Evolutionary conservation across 164 flowering plant genomes (phyloP), one percentile per base, ranked within the genome.

Genomic region (Buxus sempervirens): DNA sequence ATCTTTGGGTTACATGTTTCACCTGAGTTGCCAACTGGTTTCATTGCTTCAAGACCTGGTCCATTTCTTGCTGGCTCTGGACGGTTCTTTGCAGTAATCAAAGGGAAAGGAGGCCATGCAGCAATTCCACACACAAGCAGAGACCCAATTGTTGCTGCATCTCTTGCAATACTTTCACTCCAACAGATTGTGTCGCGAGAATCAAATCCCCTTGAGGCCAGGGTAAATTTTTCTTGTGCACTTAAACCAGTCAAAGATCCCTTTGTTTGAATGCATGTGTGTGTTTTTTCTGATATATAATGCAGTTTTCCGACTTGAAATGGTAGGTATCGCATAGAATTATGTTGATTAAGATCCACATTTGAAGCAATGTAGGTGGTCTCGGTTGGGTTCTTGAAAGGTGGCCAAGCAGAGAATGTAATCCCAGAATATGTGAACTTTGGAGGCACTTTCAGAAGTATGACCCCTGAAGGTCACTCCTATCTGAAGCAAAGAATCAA

Each of bases 121-220:
- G 84, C 85, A 16, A 24, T 0, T 0, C 91, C 91, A 1, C 91
- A 85, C 24, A 32, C 2, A 15, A 62, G 81, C 13, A 71, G 28
- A 23, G 96, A 93, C 62, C 90, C 92, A 0, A 60, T 85, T 68
- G 76, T 90, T 42, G 96, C 90, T 0, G 85, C 88, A 5, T 76
- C 98, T 0, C 68, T 75, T 36, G 65, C 87, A 0, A 76, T 89
- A 54, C 66, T 84, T 54, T 82, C 87, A 0, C 86, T 93, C 24
- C 98, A 93, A 65, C 86, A 83, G 49, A 82, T 89, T 54, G 79
- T 86, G 49, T 89, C 98, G 3, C 75, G 93, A 42, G 90, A 93
- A 66, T 78, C 90, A 1, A 72, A 93, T 79, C 96, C 98, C 55
- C 80, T 88, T 21, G 90, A 88, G 18, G 56, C 86, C 64, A 70